phyloP scores from a whole-genome alignment of 176 grass and related monocot species.

The Rhipidocladum racemiflorum region DNA sequence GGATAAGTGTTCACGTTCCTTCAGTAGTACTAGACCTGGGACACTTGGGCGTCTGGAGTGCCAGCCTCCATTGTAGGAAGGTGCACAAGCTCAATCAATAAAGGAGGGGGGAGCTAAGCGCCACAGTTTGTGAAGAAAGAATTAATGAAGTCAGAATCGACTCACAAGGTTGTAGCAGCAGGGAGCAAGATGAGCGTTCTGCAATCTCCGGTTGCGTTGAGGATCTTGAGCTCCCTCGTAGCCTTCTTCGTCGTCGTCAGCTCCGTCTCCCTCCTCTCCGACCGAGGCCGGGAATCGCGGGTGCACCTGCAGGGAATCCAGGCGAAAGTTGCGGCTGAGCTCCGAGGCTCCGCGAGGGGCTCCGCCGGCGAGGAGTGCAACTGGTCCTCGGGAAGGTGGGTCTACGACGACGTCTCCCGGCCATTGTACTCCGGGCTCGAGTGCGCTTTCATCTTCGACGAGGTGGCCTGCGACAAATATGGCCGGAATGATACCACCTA shows the following conservation, averaged over 20 bases:
- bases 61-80: background rate
- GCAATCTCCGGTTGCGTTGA: slow-evolving; percentile 37
- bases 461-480: slow-evolving; percentile 79
- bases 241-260: slow-evolving; percentile 62
- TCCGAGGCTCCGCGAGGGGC: background rate
- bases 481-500: slow-evolving; percentile 72
- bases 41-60: slow-evolving; percentile 2
- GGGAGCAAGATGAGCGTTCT: slow-evolving; percentile 34
- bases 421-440: slow-evolving; percentile 61
- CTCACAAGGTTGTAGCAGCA: background rate
- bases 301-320: slow-evolving; percentile 33
- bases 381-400: slow-evolving; percentile 56
- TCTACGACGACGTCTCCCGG: slow-evolving; percentile 54
- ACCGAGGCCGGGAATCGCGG: slow-evolving; percentile 39
- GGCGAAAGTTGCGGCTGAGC: background rate
- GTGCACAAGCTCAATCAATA: slow-evolving; percentile 26
- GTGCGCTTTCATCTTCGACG: slow-evolving; percentile 64
- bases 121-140: background rate
- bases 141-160: slow-evolving; percentile 11
- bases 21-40: background rate
- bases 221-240: slow-evolving; percentile 42
- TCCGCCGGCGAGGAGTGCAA: slow-evolving; percentile 38
- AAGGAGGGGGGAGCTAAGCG: slow-evolving; percentile 7
- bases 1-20: slow-evolving; percentile 38
- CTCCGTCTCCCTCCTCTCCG: slow-evolving; percentile 43